Percentiles rank a stretch among this genome's conserved stretches.
phyloP scores from a whole-genome alignment of 257 asterid genomes.

The Lycium barbarum region DNA sequence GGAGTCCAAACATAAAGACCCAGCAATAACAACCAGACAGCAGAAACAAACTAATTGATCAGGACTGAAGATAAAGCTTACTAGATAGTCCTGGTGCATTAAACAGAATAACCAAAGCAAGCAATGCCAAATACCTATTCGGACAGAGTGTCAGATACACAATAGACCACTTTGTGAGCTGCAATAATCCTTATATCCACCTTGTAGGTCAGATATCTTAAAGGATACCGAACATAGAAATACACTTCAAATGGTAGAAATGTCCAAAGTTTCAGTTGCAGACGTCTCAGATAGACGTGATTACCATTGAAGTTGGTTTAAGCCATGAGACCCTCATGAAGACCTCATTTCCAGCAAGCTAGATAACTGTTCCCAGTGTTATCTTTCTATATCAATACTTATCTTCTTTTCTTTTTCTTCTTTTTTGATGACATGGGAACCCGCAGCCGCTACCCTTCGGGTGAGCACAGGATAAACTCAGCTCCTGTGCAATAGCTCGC shows the following conservation, averaged over 20 bases:
- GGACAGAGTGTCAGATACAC: conserved; percentile 12
- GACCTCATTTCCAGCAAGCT: conserved; percentile 23
- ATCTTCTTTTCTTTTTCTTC: conserved; percentile 40
- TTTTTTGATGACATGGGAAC: neutral
- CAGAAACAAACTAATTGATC: conserved; percentile 1
- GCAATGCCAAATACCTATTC: conserved; percentile 10
- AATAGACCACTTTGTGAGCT: conserved; percentile 11
- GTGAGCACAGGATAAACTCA: too few species aligned
- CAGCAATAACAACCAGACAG: conserved; percentile 3
- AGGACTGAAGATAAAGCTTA: conserved; percentile 6
- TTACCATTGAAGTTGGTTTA: neutral
- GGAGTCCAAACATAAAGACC: conserved; percentile 15
- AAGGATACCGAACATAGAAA: neutral
- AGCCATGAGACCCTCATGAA: neutral
- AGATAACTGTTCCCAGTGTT: conserved; percentile 9
- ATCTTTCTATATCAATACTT: conserved; percentile 29
- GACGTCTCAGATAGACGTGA: conserved; percentile 7
- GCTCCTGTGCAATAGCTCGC: too few species aligned
- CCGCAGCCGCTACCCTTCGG: too few species aligned
- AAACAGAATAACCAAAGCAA: neutral
- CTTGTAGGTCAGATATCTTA: neutral
- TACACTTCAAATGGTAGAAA: conserved; percentile 18
- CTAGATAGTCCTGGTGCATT: conserved; percentile 7
- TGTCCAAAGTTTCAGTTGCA: conserved; percentile 12
- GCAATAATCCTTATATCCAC: conserved; percentile 12